phyloP scores from a whole-genome alignment of 805 yeast genomes.

The Vanderwaltozyma tropicalis region DNA sequence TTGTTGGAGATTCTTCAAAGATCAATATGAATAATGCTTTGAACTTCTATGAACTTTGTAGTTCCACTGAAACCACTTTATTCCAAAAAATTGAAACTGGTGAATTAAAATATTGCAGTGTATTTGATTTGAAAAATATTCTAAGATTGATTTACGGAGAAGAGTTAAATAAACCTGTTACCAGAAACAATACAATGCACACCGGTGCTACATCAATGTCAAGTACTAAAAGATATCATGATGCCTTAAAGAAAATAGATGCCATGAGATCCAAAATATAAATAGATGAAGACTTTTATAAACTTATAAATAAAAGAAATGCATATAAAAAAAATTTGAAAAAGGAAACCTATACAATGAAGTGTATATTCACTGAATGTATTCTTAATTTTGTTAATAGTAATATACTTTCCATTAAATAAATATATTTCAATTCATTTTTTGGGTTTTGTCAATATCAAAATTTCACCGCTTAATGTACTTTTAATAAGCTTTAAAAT shows the following conservation, averaged over 20 bases:
- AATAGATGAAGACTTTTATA: neutral
- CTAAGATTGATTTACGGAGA: constrained; percentile 26
- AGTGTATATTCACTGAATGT: too few species aligned
- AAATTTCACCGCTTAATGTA: too few species aligned
- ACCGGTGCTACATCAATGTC: constrained; percentile 15
- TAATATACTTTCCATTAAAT: too few species aligned
- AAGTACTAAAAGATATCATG: constrained; percentile 19
- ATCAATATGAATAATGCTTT: constrained; percentile 18
- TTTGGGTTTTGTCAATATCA: too few species aligned
- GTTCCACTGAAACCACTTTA: constrained; percentile 14
- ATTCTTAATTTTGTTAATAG: too few species aligned
- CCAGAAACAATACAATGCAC: constrained; percentile 9
- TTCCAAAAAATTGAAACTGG: constrained; percentile 12
- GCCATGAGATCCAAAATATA: neutral
- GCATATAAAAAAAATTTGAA: too few species aligned
- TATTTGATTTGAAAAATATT: constrained; percentile 18
- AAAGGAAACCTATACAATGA: too few species aligned
- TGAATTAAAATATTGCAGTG: constrained; percentile 10
- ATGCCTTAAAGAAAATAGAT: constrained; percentile 17
- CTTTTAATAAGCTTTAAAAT: too few species aligned
- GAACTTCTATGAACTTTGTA: constrained; percentile 17
- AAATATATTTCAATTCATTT: too few species aligned
- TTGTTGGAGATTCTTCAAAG: constrained; percentile 11
- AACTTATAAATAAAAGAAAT: neutral
- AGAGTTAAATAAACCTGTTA: constrained; percentile 16